Evolutionary conservation across 306 rosid genomes (phyloP), one percentile per base, ranked within the genome.

Genomic region (Gillenia trifoliata): DNA sequence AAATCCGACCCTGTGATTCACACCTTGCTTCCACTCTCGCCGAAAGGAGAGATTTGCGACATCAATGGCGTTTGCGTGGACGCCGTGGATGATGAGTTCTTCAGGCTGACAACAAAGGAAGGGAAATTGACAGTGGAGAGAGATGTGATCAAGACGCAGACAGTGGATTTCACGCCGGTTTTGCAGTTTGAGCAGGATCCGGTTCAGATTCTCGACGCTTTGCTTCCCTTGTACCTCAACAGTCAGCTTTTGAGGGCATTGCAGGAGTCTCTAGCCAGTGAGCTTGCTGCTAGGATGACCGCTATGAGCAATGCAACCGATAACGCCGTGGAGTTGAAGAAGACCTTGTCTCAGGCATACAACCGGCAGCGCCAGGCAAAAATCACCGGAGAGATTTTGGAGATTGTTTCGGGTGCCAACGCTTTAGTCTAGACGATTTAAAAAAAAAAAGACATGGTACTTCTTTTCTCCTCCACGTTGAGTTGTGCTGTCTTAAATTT

Each of bases 161-260:
- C 96, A 0, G 7, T 64, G 4, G 96, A 91, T 16, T 93, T 86
- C 73, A 83, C 96, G 0, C 89, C 97, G 0, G 85, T 89, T 38
- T 79, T 93, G 87, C 84, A 91, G 76, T 93, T 93, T 66, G 98
- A 93, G 85, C 98, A 93, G 66, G 98, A 93, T 57, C 97, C 98
- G 1, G 96, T 88, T 78, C 98, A 93, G 89, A 93, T 93, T 30
- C 93, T 93, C 56, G 98, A 93, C 76, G 97, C 97, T 6, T 79
- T 93, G 26, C 74, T 93, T 64, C 98, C 98, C 25, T 83, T 93
- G 26, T 93, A 93, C 68, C 73, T 93, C 71, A 93, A 93, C 88
- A 93, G 98, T 73, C 98, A 93, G 78, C 40, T 93, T 25, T 77
- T 93, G 86, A 89, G 98, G 83, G 89, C 98, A 30, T 78, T 93